phyloP scores from a whole-genome alignment of 805 yeast species.

The Candida dendrica region DNA sequence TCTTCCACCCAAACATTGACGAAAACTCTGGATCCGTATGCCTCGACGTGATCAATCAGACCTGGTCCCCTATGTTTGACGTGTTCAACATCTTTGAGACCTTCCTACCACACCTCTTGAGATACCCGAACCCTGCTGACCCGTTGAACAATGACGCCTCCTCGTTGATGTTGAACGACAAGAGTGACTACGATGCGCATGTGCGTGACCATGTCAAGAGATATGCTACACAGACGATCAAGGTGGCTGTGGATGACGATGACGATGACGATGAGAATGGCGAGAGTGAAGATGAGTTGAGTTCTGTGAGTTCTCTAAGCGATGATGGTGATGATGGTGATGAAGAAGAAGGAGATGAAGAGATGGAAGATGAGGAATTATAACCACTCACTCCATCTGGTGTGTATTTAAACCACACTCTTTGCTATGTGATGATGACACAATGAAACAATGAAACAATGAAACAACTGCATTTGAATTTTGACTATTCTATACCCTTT shows the following conservation, averaged over 20 bases:
- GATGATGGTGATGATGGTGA: slow-evolving; percentile 17
- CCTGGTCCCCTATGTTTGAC: slow-evolving; percentile 98
- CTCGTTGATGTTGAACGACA: slow-evolving; percentile 64
- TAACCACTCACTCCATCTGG: slow-evolving; percentile 5
- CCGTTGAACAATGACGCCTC: slow-evolving; percentile 92
- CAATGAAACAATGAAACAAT: too few species aligned
- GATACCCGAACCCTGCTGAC: slow-evolving; percentile 91
- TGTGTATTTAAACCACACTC: neutral
- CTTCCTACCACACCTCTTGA: slow-evolving; percentile 83
- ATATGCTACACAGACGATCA: slow-evolving; percentile 47
- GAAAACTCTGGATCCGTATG: slow-evolving; percentile 88
- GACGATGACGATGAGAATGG: slow-evolving; percentile 36
- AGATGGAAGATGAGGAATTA: slow-evolving; percentile 13
- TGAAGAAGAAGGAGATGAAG: slow-evolving; percentile 11
- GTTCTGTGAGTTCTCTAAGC: slow-evolving; percentile 18
- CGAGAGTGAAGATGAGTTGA: slow-evolving; percentile 30
- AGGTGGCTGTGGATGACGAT: too few species aligned
- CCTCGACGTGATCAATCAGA: slow-evolving; percentile 91
- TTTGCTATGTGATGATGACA: neutral
- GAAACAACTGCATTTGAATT: too few species aligned
- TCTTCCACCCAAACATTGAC: slow-evolving; percentile 93
- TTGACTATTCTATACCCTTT: too few species aligned
- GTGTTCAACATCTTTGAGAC: slow-evolving; percentile 85
- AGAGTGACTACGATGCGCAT: slow-evolving; percentile 53
- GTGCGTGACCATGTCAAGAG: slow-evolving; percentile 68